Percentiles rank a stretch among this genome's conserved stretches.
phyloP scores from a whole-genome alignment of 371 early-diverging fungal species.

The Mucor lusitanicus region DNA sequence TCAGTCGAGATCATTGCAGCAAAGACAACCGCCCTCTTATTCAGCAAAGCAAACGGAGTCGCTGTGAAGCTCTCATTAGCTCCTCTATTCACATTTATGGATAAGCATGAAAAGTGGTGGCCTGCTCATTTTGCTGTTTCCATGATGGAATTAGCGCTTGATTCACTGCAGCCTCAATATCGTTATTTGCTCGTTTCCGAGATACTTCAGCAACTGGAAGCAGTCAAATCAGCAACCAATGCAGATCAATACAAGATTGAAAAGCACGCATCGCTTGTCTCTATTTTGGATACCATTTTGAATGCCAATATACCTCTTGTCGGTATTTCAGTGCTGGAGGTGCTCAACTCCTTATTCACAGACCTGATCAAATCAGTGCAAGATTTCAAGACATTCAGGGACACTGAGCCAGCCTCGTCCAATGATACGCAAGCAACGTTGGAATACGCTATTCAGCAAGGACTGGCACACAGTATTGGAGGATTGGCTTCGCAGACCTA shows the following conservation, averaged over 20 bases:
- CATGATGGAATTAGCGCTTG: slow-evolving; percentile 59
- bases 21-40: slow-evolving; percentile 34
- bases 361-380: slow-evolving; percentile 55
- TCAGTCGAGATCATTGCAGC: slow-evolving; percentile 37
- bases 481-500: slow-evolving; percentile 80
- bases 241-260: slow-evolving; percentile 30
- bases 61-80: slow-evolving; percentile 50
- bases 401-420: neutral
- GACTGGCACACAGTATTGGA: slow-evolving; percentile 59
- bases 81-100: slow-evolving; percentile 59
- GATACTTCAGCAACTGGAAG: slow-evolving; percentile 62
- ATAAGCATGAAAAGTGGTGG: slow-evolving; percentile 61
- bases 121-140: slow-evolving; percentile 58
- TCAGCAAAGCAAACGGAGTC: slow-evolving; percentile 39
- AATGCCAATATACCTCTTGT: slow-evolving; percentile 58
- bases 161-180: slow-evolving; percentile 65
- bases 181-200: slow-evolving; percentile 68
- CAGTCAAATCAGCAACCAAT: slow-evolving; percentile 14
- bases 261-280: slow-evolving; percentile 61
- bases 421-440: slow-evolving; percentile 21
- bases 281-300: slow-evolving; percentile 57
- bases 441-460: slow-evolving; percentile 50
- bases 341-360: slow-evolving; percentile 70
- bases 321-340: slow-evolving; percentile 83
- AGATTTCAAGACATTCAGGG: slow-evolving; percentile 15